These are phyloP conservation scores for Pseudozyma thailandica DNA, from an alignment of 1,284 basidiomycete species.

Conservation along the genomic window DNA sequence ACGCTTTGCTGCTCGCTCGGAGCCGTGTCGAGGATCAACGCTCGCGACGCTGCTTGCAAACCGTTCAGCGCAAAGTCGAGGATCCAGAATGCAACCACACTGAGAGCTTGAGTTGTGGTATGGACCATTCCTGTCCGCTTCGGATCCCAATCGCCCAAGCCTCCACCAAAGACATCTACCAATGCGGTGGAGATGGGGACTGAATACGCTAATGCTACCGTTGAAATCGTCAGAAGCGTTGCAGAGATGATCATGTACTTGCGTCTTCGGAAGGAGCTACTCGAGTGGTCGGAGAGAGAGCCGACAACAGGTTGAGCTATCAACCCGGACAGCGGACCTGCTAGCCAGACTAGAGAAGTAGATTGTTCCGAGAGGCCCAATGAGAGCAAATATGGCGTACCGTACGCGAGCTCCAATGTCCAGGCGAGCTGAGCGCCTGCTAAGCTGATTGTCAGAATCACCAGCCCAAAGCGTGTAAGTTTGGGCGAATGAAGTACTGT, in stretches of 20 bases:
- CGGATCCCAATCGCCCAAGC: slow-evolving; percentile 90
- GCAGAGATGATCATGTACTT: slow-evolving; percentile 90
- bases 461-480: slow-evolving; percentile 68
- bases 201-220: slow-evolving; percentile 89
- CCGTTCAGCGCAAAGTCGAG: slow-evolving; percentile 93
- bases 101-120: slow-evolving; percentile 71
- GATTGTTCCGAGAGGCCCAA: slow-evolving; percentile 89
- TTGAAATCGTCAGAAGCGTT: slow-evolving; percentile 75
- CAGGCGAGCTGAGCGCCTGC: slow-evolving; percentile 89
- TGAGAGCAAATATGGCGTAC: slow-evolving; percentile 88
- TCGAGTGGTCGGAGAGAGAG: slow-evolving; percentile 89
- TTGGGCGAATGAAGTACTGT: slow-evolving; percentile 4
- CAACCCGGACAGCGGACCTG: slow-evolving; percentile 89
- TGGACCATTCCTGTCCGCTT: slow-evolving; percentile 69
- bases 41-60: slow-evolving; percentile 89
- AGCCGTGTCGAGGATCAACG: slow-evolving; percentile 87
- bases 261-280: slow-evolving; percentile 81
- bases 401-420: slow-evolving; percentile 84
- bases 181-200: slow-evolving; percentile 78
- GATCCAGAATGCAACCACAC: slow-evolving; percentile 89
- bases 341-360: slow-evolving; percentile 95
- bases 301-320: slow-evolving; percentile 95
- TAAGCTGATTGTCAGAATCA: slow-evolving; percentile 72
- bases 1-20: slow-evolving; percentile 86
- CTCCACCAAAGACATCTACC: slow-evolving; percentile 80